Base-by-base conservation (phyloP, 2,329 filamentous ascomycete species). In the Fusarium brachygibbosum region DNA sequence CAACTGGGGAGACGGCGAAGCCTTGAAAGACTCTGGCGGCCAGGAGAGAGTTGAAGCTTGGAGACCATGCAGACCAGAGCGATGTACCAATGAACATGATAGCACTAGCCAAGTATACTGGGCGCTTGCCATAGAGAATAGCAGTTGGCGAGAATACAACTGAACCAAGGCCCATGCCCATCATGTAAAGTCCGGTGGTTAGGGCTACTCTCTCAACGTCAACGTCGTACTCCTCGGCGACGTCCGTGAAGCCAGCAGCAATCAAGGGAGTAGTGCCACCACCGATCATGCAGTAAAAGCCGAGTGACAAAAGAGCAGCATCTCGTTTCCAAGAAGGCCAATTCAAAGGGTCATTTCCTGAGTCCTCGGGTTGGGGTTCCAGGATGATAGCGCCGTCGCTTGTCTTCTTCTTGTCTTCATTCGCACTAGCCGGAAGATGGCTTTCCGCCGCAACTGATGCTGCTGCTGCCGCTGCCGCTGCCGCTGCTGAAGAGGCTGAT, bases 101-200 rank as follows among this genome's bases (percentile, higher is more conserved):
- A 32, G 92, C 87, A 19, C 93, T 90, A 29, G 85, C 84, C 23
- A 98, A 87, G 77, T 98, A 98, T 0, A 98, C 93, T 0, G 94
- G 94, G 14, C 95, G 86, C 80, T 98, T 98, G 2, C 95, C 96
- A 63, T 83, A 98, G 1, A 98, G 77, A 65, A 98, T 98, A 31
- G 95, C 95, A 0, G 94, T 98, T 0, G 95, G 96, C 0, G 93
- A 96, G 74, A 92, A 90, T 53, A 98, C 76, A 9, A 98, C 90
- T 19, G 90, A 93, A 3, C 95, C 95, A 2, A 98, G 74, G 2
- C 94, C 95, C 38, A 98, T 82, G 0, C 96, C 96, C 87, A 97
- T 86, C 94, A 98, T 98, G 81, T 93, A 98, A 16, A 98, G 82
- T 1, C 94, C 94, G 0, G 94, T 97, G 0, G 95, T 98, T 59